phyloP scores from a whole-genome alignment of 2,329 filamentous ascomycete genomes.

The Biscogniauxia sp. region DNA sequence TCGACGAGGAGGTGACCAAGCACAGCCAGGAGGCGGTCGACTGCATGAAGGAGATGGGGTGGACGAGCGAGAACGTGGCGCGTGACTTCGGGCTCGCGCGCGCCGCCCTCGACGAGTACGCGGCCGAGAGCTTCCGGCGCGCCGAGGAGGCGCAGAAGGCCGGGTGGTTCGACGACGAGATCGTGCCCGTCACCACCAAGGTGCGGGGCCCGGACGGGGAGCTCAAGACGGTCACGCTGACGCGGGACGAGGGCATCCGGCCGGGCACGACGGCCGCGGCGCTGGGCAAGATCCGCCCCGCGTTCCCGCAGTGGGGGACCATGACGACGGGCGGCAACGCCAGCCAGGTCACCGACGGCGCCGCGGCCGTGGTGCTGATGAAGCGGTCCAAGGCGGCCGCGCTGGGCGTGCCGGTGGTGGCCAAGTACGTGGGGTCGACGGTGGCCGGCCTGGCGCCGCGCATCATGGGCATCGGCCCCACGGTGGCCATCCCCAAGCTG shows the following conservation, averaged over 20 bases:
- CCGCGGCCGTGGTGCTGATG: conserved; percentile 88
- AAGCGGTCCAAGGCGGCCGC: conserved; percentile 85
- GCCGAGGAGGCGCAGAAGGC: conserved; percentile 89
- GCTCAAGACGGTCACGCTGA: conserved; percentile 72
- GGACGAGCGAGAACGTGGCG: conserved; percentile 95
- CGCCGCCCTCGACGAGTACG: conserved; percentile 78
- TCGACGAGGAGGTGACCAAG: conserved; percentile 71
- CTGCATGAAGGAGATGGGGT: conserved; percentile 95
- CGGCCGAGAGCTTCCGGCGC: conserved; percentile 81
- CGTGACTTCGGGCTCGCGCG: conserved; percentile 83
- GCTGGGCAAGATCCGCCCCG: conserved; percentile 80
- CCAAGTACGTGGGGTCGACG: conserved; percentile 91
- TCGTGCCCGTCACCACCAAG: conserved; percentile 79
- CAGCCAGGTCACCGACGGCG: conserved; percentile 91
- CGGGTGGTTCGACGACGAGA: conserved; percentile 92
- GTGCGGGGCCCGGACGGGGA: conserved; percentile 83
- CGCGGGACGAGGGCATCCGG: conserved; percentile 85
- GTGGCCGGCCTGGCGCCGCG: conserved; percentile 86
- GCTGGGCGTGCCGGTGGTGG: conserved; percentile 86
- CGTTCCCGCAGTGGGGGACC: conserved; percentile 87
- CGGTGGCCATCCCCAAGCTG: conserved; percentile 76
- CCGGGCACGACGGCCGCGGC: conserved; percentile 84
- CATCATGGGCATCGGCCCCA: conserved; percentile 94
- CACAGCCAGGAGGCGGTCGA: conserved; percentile 75
- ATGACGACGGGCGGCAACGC: conserved; percentile 90